Percentiles rank a stretch among this genome's conserved stretches.
These are phyloP conservation scores for Metschnikowia rubicola DNA, from an alignment of 805 yeast genomes.

Conservation along the genomic window DNA sequence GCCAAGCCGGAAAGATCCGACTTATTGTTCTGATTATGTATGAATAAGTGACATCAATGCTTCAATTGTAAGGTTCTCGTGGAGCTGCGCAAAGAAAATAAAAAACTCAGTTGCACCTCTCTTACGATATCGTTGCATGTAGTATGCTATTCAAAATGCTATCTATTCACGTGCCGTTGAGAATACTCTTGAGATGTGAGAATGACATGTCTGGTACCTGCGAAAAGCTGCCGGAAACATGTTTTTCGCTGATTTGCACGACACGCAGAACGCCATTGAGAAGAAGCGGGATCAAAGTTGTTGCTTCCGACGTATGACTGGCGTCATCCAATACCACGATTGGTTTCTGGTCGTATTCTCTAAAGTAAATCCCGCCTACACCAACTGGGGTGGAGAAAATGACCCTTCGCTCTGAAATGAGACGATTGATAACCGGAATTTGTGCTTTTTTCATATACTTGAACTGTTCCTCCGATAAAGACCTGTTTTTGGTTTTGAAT, in stretches of 20 bases:
- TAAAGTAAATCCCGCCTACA: conserved; percentile 57
- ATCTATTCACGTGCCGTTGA: conserved; percentile 18
- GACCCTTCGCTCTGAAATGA: conserved; percentile 48
- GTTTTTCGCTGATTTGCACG: conserved; percentile 71
- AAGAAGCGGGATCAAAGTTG: conserved; percentile 64
- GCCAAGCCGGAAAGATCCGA: no score
- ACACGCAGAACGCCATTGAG: conserved; percentile 58
- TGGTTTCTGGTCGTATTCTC: conserved; percentile 50
- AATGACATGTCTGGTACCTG: conserved; percentile 62
- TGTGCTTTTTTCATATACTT: conserved; percentile 44
- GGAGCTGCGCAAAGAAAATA: no score
- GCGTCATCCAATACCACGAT: conserved; percentile 75
- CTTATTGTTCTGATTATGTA: no score
- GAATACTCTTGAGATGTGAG: conserved; percentile 64
- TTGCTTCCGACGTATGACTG: conserved; percentile 70
- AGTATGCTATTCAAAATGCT: not conserved
- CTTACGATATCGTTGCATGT: no score
- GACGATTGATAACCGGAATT: conserved; percentile 40
- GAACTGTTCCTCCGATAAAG: conserved; percentile 35
- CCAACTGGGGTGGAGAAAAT: conserved; percentile 69
- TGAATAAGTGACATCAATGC: no score
- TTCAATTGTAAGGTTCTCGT: no score
- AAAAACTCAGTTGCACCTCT: no score
- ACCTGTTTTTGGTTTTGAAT: conserved; percentile 25
- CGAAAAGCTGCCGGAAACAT: conserved; percentile 66